Base-by-base conservation (phyloP, 2,329 filamentous ascomycete genomes). In the Calonectria honghensis region DNA sequence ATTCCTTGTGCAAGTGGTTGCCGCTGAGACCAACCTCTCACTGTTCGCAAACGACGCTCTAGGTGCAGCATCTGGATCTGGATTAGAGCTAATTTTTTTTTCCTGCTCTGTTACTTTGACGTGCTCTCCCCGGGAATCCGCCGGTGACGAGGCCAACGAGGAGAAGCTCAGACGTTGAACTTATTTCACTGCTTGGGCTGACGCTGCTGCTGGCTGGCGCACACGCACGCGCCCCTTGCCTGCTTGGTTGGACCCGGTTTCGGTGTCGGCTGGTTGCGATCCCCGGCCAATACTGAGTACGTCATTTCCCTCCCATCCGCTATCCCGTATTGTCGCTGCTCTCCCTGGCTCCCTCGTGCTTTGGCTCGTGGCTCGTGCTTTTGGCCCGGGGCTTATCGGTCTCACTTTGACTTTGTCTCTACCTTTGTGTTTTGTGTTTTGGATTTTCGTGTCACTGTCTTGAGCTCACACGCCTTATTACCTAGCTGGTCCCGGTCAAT, bases 391-490 rank as follows among this genome's bases (percentile, higher is more conserved):
- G 45, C 65, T 54, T 68, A 37, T 63, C 32, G 29, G 54, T 70
- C 54, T 70, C 54, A 70, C 68, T 63, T 51, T 63, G 61, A 48
- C 52, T 50, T 67, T 51, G 37, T 61, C 68, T 63, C 35, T 63
- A 39, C 39, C 52, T 50, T 67, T 51, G 29, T 51, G 29, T 71
- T 66, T 48, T 59, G n/a, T 57, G 48, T 66, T 37, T 52, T 67
- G 51, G 27, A 59, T 31, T 65, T 65, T 37, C 35, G 32, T 70
- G 71, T 61, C 57, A 29, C 32, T 61, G 57, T 69, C 66, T 69
- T 27, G 39, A 51, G 51, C 71, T 73, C 71, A 73, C 71, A 51
- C 59, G 50, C n/a, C n/a, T 66, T 73, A 52, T 73, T 73, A 73
- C 59, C 50, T 29, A 73, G 66, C 50, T 66, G 41, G 18, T 66